phyloP scores from a whole-genome alignment of 2,329 filamentous ascomycete genomes.

The Hymenotorrendiella dingleyae region DNA sequence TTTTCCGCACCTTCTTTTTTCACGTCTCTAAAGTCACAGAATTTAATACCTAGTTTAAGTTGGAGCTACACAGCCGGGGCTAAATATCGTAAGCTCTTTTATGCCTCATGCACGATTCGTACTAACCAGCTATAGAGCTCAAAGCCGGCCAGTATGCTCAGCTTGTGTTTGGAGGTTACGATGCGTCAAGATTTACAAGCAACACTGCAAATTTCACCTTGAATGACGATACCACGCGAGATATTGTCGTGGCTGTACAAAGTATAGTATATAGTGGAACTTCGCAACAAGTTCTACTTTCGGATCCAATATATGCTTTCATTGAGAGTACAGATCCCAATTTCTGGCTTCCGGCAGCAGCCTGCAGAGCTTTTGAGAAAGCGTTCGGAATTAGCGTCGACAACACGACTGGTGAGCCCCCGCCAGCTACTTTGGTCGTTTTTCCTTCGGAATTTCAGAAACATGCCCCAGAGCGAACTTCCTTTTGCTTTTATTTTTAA shows the following conservation, averaged over 20 bases:
- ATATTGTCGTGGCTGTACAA: slow-evolving; percentile 33
- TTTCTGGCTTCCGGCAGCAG: slow-evolving; percentile 32
- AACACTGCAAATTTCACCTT: slow-evolving; percentile 34
- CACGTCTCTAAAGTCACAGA: slow-evolving; percentile 19
- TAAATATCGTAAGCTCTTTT: slow-evolving; percentile 31
- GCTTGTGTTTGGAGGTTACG: slow-evolving; percentile 36
- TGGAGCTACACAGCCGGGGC: slow-evolving; percentile 39
- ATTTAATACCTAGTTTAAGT: slow-evolving; percentile 30
- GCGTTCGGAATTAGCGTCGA: slow-evolving; percentile 33
- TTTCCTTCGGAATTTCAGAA: no score
- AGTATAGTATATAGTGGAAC: slow-evolving; percentile 24
- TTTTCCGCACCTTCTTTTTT: slow-evolving; percentile 8
- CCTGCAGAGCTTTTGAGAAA: slow-evolving; percentile 31
- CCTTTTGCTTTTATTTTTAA: no score
- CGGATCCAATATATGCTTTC: slow-evolving; percentile 25
- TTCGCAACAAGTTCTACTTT: slow-evolving; percentile 13
- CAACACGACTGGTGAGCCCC: slow-evolving; percentile 24
- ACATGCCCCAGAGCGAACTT: no score
- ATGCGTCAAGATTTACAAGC: slow-evolving; percentile 33
- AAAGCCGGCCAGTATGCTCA: slow-evolving; percentile 31
- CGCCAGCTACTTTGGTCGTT: no score
- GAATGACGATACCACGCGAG: slow-evolving; percentile 33
- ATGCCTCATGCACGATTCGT: not conserved
- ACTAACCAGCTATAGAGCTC: slow-evolving; percentile 11
- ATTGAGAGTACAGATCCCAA: slow-evolving; percentile 36